These are phyloP conservation scores for Arabidopsis arenosa DNA, from an alignment of 345 rosid species.

Conservation along the genomic window DNA sequence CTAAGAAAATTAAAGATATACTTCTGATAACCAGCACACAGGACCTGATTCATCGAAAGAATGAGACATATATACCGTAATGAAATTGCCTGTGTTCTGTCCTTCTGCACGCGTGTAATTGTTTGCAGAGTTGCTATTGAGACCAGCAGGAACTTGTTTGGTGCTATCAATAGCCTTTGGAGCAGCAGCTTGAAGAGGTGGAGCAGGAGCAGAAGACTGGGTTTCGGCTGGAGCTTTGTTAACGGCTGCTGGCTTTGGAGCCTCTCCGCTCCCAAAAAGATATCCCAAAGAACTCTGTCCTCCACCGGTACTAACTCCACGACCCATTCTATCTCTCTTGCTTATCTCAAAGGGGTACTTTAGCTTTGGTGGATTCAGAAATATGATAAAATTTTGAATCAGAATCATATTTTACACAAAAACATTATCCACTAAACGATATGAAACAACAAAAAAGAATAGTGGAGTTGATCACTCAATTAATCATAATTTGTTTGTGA, in stretches of 20 bases:
- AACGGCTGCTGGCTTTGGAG: constrained; percentile 55
- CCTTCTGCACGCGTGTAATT: constrained; percentile 76
- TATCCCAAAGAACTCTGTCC: constrained; percentile 91
- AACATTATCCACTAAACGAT: neutral
- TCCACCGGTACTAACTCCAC: constrained; percentile 84
- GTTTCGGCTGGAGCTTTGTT: constrained; percentile 44
- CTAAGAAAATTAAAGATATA: neutral
- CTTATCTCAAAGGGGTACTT: constrained; percentile 17
- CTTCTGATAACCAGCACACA: neutral
- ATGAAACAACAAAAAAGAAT: constrained; percentile 3
- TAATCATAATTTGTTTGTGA: neutral
- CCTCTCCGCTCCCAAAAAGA: constrained; percentile 76
- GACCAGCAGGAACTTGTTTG: constrained; percentile 72
- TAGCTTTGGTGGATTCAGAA: neutral
- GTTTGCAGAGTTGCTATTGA: constrained; percentile 62
- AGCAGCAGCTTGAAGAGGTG: constrained; percentile 41
- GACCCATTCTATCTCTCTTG: constrained; percentile 59
- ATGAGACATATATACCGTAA: constrained; percentile 60
- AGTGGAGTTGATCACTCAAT: neutral
- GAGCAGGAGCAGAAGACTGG: constrained; percentile 33
- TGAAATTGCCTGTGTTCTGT: constrained; percentile 78
- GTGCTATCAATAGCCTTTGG: constrained; percentile 45
- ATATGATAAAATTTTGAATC: neutral
- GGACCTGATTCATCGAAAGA: neutral
- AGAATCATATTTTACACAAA: constrained; percentile 15